A percentile compares a stretch with the other conserved stretches of the same genome.
Conservation (phyloP, 768 basidiomycete species). For the Termitomyces eurrhizus region DNA sequence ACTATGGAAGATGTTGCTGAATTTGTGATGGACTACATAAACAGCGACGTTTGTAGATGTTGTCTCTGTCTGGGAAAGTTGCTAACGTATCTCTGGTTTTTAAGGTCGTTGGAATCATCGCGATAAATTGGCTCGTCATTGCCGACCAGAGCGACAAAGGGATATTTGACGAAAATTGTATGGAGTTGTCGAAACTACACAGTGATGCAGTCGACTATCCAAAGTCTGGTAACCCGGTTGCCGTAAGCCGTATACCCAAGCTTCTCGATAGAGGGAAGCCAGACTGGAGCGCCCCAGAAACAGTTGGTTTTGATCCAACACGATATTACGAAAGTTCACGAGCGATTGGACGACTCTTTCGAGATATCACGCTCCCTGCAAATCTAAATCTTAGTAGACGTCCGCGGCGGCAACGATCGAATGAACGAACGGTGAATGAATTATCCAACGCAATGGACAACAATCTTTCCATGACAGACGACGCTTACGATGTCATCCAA, state of each 20-base stretch:
- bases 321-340: conserved; percentile 49
- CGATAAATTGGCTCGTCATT: conserved; percentile 59
- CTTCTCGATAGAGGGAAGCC: conserved; percentile 36
- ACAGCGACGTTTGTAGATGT: conserved; percentile 46
- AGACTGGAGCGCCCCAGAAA: conserved; percentile 69
- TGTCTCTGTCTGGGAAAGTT: background rate
- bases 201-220: conserved; percentile 67
- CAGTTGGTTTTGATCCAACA: conserved; percentile 28
- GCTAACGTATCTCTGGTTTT: background rate
- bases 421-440: conserved; percentile 11
- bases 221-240: conserved; percentile 49
- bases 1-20: conserved; percentile 64
- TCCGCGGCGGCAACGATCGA: conserved; percentile 10
- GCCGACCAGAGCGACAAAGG: conserved; percentile 49
- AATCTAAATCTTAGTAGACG: conserved; percentile 11
- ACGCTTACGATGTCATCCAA: conserved; percentile 19
- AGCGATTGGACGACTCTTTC: conserved; percentile 61
- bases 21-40: conserved; percentile 69
- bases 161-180: conserved; percentile 50
- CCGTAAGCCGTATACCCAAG: conserved; percentile 36
- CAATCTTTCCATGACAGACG: conserved; percentile 15
- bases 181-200: conserved; percentile 51
- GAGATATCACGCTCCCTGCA: conserved; percentile 50
- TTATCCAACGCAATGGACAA: conserved; percentile 17
- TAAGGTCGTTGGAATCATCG: conserved; percentile 58